A percentile compares a stretch with the other conserved stretches of the same genome.
Evolutionary conservation across 345 rosid species (phyloP).

Genomic region (Luvunga scandens): DNA sequence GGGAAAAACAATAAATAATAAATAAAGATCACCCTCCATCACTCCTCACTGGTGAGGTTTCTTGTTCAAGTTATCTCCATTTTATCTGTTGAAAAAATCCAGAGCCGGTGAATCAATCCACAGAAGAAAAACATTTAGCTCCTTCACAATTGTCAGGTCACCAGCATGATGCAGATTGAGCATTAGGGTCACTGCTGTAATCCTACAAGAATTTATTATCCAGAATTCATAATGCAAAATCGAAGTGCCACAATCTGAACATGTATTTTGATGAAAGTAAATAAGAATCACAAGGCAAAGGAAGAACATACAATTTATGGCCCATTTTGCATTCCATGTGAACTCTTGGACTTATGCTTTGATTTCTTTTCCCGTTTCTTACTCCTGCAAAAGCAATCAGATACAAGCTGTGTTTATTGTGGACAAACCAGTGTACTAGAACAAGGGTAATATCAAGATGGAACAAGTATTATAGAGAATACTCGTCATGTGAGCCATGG

Average conservation of each 20-base stretch:
- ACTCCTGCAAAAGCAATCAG: slow-evolving; percentile 33
- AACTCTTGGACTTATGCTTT: slow-evolving; percentile 71
- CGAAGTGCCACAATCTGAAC: not conserved
- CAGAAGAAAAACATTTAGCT: not conserved
- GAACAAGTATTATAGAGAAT: slow-evolving; percentile 19
- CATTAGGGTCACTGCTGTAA: too few species aligned
- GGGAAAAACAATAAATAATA: not conserved
- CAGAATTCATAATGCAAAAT: not conserved
- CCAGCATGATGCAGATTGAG: not conserved
- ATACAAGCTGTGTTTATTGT: not conserved
- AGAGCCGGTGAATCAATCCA: not conserved
- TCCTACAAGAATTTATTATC: not conserved
- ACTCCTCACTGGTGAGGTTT: not conserved
- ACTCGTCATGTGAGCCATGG: slow-evolving; percentile 81
- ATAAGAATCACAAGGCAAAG: not conserved
- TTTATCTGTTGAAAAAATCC: not conserved
- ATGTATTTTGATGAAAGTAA: not conserved
- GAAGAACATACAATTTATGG: slow-evolving; percentile 21
- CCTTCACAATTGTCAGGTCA: not conserved
- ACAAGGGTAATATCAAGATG: not conserved
- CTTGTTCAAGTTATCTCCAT: not conserved
- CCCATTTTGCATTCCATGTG: slow-evolving; percentile 42
- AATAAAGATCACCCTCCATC: not conserved
- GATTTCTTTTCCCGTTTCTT: slow-evolving; percentile 94
- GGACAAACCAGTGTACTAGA: not conserved